A percentile compares a stretch with the other conserved stretches of the same genome.
Evolutionary conservation across 768 basidiomycete genomes (phyloP).

Genomic region (Calocybe indica): DNA sequence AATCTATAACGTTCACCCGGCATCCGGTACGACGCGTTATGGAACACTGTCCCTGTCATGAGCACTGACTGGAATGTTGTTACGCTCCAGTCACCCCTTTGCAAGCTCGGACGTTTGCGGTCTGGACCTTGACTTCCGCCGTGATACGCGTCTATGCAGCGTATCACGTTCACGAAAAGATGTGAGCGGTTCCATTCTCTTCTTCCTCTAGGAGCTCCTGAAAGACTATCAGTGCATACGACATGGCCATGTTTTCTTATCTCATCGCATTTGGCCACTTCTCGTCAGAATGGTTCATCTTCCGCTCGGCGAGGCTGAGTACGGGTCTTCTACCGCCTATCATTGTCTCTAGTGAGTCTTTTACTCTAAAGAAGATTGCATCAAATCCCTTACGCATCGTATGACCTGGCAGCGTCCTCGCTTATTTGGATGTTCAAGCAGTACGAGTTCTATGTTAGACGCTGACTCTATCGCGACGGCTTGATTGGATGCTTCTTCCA

Average conservation of each 20-base stretch:
- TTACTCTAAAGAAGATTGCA: background rate
- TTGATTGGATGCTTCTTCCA: background rate
- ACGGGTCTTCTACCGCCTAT: constrained; percentile 64
- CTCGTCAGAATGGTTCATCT: constrained; percentile 78
- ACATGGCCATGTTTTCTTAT: constrained; percentile 84
- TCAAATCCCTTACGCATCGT: constrained; percentile 5
- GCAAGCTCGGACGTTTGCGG: constrained; percentile 84
- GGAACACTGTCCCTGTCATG: too few relatives aligned
- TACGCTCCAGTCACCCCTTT: constrained; percentile 65
- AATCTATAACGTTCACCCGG: constrained; percentile 55
- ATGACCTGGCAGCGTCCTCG: constrained; percentile 43
- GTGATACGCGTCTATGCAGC: constrained; percentile 83
- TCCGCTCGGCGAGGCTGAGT: constrained; percentile 62
- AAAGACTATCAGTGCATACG: constrained; percentile 68
- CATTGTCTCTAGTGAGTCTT: constrained; percentile 75
- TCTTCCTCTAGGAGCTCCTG: constrained; percentile 8
- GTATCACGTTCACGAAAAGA: constrained; percentile 79
- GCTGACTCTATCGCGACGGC: constrained; percentile 4
- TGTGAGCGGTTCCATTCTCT: constrained; percentile 39
- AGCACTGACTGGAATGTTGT: background rate
- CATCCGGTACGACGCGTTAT: constrained; percentile 24
- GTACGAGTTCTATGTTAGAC: constrained; percentile 71
- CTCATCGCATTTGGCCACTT: constrained; percentile 90
- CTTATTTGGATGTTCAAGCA: constrained; percentile 84
- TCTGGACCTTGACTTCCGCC: constrained; percentile 87